A percentile compares a stretch with the other conserved stretches of the same genome.
phyloP scores from a whole-genome alignment of 345 rosid genomes.

The Sonneratia alba region DNA sequence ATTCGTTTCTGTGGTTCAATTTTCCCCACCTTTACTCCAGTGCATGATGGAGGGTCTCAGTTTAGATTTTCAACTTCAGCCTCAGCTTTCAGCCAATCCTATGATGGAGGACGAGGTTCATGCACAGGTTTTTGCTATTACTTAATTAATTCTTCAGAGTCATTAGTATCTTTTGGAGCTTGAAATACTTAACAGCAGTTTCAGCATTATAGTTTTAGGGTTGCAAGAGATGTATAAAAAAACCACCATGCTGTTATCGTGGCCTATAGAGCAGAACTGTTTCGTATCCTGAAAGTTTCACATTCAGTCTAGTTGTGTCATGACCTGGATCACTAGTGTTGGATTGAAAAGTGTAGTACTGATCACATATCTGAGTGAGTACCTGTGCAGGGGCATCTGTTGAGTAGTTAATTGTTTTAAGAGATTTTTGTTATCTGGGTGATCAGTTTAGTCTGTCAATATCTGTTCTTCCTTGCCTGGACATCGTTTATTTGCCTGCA shows the following conservation, averaged over 20 bases:
- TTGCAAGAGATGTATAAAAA: background rate
- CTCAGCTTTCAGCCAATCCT: slow-evolving; percentile 43
- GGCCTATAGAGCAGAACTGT: background rate
- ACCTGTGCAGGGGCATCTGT: background rate
- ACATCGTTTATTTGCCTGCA: background rate
- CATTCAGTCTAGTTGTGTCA: background rate
- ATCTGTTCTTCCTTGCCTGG: background rate
- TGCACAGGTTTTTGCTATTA: slow-evolving; percentile 53
- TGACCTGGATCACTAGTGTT: background rate
- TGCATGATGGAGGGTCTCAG: slow-evolving; percentile 74
- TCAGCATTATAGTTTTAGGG: background rate
- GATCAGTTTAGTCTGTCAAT: background rate
- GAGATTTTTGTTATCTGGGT: background rate
- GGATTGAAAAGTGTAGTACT: background rate
- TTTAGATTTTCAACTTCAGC: slow-evolving; percentile 47
- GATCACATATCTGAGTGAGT: background rate
- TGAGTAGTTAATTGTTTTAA: background rate
- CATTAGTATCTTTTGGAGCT: background rate
- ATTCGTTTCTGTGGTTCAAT: slow-evolving; percentile 3
- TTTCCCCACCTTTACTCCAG: slow-evolving; percentile 24
- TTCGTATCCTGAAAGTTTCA: background rate
- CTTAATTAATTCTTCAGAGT: background rate
- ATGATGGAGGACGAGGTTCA: slow-evolving; percentile 65
- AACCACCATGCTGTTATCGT: background rate
- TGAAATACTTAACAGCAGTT: background rate